phyloP scores from a whole-genome alignment of 2,329 filamentous ascomycete genomes.

The Dactylellina sp. region DNA sequence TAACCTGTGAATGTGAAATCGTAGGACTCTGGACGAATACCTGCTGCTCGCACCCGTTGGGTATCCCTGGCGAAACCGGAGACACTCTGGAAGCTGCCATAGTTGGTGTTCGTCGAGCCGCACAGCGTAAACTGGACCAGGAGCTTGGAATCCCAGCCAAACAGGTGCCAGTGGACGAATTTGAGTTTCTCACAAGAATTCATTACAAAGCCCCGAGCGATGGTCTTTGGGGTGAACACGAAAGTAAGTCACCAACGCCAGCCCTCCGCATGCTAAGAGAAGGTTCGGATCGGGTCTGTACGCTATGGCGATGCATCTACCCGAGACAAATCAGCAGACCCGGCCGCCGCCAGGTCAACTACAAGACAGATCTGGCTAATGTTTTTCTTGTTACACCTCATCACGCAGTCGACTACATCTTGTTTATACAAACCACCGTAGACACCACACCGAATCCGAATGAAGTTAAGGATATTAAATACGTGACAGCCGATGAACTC shows the following conservation, averaged over 20 bases:
- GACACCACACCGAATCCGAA: constrained; percentile 85
- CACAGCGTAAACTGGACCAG: constrained; percentile 91
- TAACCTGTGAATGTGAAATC: constrained; percentile 2
- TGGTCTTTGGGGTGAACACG: constrained; percentile 98
- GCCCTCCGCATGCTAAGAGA: neutral
- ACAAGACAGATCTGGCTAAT: constrained; percentile 2
- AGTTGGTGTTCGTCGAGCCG: constrained; percentile 87
- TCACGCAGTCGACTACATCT: constrained; percentile 88
- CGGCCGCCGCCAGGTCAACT: constrained; percentile 11
- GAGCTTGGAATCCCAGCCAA: constrained; percentile 90
- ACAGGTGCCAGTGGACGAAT: constrained; percentile 90
- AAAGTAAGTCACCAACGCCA: constrained; percentile 74
- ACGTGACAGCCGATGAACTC: constrained; percentile 83
- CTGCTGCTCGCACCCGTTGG: constrained; percentile 96
- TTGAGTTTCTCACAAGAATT: constrained; percentile 93
- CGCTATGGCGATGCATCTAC: constrained; percentile 43
- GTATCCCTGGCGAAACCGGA: constrained; percentile 90
- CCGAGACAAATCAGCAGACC: constrained; percentile 47
- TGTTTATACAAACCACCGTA: constrained; percentile 96
- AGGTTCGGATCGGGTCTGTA: constrained; percentile 39
- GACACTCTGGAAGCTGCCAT: constrained; percentile 82
- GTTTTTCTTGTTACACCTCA: constrained; percentile 70
- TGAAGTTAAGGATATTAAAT: constrained; percentile 86
- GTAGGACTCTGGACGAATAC: constrained; percentile 98
- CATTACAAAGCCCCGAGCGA: constrained; percentile 98